These are phyloP conservation scores for Malus hybrid DNA, from an alignment of 331 rosid genomes.

Conservation along the genomic window DNA sequence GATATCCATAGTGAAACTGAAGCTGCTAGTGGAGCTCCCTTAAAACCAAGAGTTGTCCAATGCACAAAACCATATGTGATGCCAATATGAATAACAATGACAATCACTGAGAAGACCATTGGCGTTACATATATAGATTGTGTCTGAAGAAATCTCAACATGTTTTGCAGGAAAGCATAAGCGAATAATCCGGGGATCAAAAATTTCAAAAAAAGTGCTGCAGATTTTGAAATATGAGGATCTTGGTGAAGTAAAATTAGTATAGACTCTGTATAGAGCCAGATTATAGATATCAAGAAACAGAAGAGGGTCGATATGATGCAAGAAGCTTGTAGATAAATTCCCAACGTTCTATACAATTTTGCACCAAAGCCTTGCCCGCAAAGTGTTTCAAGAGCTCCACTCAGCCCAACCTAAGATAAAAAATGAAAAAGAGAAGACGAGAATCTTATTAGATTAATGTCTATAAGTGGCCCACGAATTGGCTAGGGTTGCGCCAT, in stretches of 20 bases:
- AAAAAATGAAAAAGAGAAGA: neutral
- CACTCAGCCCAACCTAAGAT: conserved; percentile 63
- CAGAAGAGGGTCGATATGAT: conserved; percentile 49
- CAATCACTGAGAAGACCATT: conserved; percentile 42
- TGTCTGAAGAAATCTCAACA: conserved; percentile 67
- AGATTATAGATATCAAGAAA: conserved; percentile 35
- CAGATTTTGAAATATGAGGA: conserved; percentile 35
- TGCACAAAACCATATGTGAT: conserved; percentile 48
- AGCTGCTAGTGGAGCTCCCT: conserved; percentile 60
- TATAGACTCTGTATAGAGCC: conserved; percentile 53
- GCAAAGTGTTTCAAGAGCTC: conserved; percentile 77
- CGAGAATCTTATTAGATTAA: too few species aligned
- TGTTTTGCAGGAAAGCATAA: conserved; percentile 49
- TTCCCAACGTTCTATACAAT: conserved; percentile 50
- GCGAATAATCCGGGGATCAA: conserved; percentile 64
- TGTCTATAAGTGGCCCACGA: too few species aligned
- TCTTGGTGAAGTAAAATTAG: conserved; percentile 58
- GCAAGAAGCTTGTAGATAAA: conserved; percentile 63
- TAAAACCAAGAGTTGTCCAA: conserved; percentile 33
- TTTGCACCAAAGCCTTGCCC: conserved; percentile 80
- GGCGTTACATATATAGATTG: conserved; percentile 53
- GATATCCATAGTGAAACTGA: conserved; percentile 63
- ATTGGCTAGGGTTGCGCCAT: too few species aligned
- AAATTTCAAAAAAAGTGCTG: conserved; percentile 49
- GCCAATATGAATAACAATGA: conserved; percentile 37